Conservation (phyloP, 371 early-diverging fungal species). For the Apophysomyces variabilis region DNA sequence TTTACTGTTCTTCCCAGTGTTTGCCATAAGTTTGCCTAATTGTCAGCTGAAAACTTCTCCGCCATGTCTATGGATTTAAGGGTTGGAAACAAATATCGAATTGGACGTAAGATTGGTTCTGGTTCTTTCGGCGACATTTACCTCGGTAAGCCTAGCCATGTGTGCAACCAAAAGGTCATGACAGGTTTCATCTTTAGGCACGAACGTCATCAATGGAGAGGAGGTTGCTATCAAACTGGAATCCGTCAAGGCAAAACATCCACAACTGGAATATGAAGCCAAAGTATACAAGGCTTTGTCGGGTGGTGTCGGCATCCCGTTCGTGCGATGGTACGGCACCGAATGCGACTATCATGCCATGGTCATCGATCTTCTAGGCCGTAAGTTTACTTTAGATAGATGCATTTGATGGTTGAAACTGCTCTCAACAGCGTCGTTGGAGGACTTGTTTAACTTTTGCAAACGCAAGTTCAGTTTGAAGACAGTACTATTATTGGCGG, state of each 20-base stretch:
- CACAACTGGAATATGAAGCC: conserved; percentile 97
- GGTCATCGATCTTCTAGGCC: conserved; percentile 99
- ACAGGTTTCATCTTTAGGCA: conserved; percentile 51
- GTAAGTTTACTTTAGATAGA: conserved; percentile 29
- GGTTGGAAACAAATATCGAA: conserved; percentile 92
- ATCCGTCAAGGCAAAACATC: conserved; percentile 90
- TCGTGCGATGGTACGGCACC: conserved; percentile 92
- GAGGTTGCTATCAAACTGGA: conserved; percentile 98
- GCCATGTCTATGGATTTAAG: conserved; percentile 52
- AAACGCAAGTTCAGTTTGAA: conserved; percentile 97
- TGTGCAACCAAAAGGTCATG: neutral
- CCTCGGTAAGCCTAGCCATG: conserved; percentile 69
- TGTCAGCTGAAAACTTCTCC: neutral
- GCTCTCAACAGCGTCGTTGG: conserved; percentile 70
- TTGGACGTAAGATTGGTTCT: conserved; percentile 97
- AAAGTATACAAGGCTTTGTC: conserved; percentile 93
- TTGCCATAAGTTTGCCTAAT: neutral
- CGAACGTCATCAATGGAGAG: conserved; percentile 91
- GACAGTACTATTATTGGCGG: conserved; percentile 97
- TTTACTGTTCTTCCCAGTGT: neutral
- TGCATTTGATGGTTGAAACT: neutral
- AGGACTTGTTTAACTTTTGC: conserved; percentile 99
- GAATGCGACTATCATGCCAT: conserved; percentile 95
- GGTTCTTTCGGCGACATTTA: conserved; percentile 99
- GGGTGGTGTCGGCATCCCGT: conserved; percentile 96